Evolutionary conservation across 768 basidiomycete genomes (phyloP).

Genomic region (Boletus bicolor): DNA sequence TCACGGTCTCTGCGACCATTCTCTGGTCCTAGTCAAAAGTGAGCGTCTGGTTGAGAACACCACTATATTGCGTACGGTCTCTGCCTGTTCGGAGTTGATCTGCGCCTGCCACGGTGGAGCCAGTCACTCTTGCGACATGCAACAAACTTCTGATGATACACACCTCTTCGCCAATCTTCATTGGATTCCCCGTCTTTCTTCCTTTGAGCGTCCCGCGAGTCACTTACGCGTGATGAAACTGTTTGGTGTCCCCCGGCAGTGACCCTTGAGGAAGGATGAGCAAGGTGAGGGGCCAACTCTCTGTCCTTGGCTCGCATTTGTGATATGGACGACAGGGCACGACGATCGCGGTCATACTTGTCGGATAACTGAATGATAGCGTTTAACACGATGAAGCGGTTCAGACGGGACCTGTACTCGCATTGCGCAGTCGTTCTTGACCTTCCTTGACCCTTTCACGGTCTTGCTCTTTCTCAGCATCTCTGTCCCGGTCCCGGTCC

Average conservation of each 20-base stretch:
- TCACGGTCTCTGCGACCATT: conserved; percentile 53
- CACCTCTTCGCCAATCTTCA: conserved; percentile 87
- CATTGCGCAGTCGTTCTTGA: conserved; percentile 74
- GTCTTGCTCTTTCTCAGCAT: conserved; percentile 48
- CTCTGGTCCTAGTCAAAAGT: conserved; percentile 44
- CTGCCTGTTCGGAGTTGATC: conserved; percentile 50
- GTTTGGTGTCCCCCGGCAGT: conserved; percentile 33
- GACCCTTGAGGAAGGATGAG: conserved; percentile 41
- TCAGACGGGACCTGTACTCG: conserved; percentile 24
- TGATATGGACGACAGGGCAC: conserved; percentile 49
- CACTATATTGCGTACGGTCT: conserved; percentile 48
- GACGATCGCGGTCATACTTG: conserved; percentile 81
- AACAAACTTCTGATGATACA: conserved; percentile 19
- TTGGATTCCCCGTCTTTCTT: conserved; percentile 70
- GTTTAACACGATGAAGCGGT: not conserved
- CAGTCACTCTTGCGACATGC: not conserved
- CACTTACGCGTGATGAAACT: conserved; percentile 48
- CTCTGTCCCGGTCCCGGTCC: conserved; percentile 52
- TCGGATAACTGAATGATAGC: conserved; percentile 64
- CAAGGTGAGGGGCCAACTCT: conserved; percentile 60
- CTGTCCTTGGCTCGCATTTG: conserved; percentile 62
- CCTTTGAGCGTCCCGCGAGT: conserved; percentile 57
- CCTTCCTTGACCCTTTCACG: conserved; percentile 72
- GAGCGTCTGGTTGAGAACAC: not conserved
- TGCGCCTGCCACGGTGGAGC: conserved; percentile 32